Base-by-base conservation (phyloP, 1,139 yeast genomes). In the Scheffersomyces quercinus region DNA sequence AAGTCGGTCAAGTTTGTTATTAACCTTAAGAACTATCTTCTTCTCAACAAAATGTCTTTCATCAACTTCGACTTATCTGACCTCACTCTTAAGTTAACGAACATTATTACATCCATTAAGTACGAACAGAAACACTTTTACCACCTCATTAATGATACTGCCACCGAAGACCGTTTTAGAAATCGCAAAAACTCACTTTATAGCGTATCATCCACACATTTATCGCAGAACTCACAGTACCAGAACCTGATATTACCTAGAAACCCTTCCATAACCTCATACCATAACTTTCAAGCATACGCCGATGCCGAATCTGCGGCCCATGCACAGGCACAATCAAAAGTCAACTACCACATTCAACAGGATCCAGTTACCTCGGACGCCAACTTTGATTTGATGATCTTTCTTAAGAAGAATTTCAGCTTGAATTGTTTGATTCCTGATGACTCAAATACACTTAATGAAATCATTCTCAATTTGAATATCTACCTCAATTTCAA, bases 31-130 rank as follows among this genome's bases (percentile, higher is more conserved):
- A 59, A 67, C 20, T 65, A 64, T 37, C 59, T 82, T 30, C 60
- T 68, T 28, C 59, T 63, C 5, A 77, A 65, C 59, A 67, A 62
- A 45, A 67, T 56, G 30, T 83, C 95, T 0, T 87, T 89, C 55
- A 75, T 82, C 33, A 77, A 80, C 50, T 68, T 83, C 28, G 88
- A 85, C 58, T 68, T 89, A 41, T 78, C 86, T 26, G 78, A 82
- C 10, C 73, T 84, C 41, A 82, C 91, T 29, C 58, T 79, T 29
- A 88, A 84, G 52, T 68, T 87, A 40, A 79, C 91, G 2, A 60
- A 60, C 28, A 55, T 69, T 53, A 42, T 52, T 32, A 44, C 38
- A 14, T 43, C 36, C 5, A 48, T 53, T 34, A 52, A 53, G 35
- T 38, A 33, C 11, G 36, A 42, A 24, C 57, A 53, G 34, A 42